phyloP scores from a whole-genome alignment of 257 asterid species.

The Petunia secreta region DNA sequence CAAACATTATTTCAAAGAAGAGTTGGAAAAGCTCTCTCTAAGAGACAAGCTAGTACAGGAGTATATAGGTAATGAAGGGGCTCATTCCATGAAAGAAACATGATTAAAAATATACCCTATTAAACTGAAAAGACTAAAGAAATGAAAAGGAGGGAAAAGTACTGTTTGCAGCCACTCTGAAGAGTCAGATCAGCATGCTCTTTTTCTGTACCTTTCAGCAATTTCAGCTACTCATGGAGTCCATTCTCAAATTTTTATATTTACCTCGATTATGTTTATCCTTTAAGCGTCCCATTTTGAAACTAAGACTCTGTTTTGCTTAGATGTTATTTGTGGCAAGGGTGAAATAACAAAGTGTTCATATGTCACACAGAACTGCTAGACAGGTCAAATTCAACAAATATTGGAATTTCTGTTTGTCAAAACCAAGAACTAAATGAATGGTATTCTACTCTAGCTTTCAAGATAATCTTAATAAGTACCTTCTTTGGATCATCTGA shows the following conservation, averaged over 20 bases:
- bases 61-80: background rate
- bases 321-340: conserved; percentile 12
- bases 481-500: background rate
- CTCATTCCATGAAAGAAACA: background rate
- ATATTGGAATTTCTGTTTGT: background rate
- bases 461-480: background rate
- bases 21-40: background rate
- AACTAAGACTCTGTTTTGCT: background rate
- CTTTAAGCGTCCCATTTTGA: background rate
- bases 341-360: conserved; percentile 7
- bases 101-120: background rate
- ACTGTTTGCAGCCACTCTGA: background rate
- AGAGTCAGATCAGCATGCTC: background rate
- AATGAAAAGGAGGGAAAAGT: conserved; percentile 15
- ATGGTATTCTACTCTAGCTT: background rate
- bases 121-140: conserved; percentile 16
- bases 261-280: background rate
- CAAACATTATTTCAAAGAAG: conserved; percentile 14
- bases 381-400: background rate
- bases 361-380: background rate
- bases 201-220: background rate
- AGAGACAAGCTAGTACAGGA: background rate
- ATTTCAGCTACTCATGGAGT: background rate
- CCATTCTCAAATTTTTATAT: background rate
- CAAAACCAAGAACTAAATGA: background rate